A percentile compares a stretch with the other conserved stretches of the same genome.
Conservation (phyloP, 306 rosid genomes). For the Senna tora region DNA sequence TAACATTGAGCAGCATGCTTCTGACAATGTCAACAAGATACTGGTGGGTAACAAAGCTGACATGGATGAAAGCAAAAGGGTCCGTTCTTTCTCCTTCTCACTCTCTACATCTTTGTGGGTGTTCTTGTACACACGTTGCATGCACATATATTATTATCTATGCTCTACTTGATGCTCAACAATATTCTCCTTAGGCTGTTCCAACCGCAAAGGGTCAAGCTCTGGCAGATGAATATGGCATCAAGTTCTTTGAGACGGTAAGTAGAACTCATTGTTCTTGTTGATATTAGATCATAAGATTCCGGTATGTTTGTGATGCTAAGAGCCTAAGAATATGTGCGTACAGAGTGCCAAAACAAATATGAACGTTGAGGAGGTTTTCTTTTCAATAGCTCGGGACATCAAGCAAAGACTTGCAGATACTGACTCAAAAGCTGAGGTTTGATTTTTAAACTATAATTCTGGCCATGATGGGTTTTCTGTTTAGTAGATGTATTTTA, state of each 20-base stretch:
- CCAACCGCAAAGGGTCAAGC: slow-evolving; percentile 90
- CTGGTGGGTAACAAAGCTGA: slow-evolving; percentile 91
- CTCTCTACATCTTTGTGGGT: slow-evolving; percentile 16
- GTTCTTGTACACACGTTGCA: not conserved
- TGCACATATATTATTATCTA: slow-evolving; percentile 5
- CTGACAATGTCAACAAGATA: slow-evolving; percentile 90
- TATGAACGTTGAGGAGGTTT: slow-evolving; percentile 87
- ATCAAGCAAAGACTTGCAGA: slow-evolving; percentile 85
- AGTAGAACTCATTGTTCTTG: slow-evolving; percentile 39
- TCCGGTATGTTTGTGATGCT: slow-evolving; percentile 27
- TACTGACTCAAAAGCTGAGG: slow-evolving; percentile 82
- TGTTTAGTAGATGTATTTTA: not conserved
- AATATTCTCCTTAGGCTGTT: slow-evolving; percentile 62
- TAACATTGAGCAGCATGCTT: slow-evolving; percentile 89
- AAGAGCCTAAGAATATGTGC: slow-evolving; percentile 37
- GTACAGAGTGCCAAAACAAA: slow-evolving; percentile 87
- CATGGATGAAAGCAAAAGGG: slow-evolving; percentile 95
- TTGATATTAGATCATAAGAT: slow-evolving; percentile 18
- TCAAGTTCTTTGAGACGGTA: slow-evolving; percentile 86
- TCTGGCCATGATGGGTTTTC: slow-evolving; percentile 17
- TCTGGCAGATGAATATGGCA: slow-evolving; percentile 82
- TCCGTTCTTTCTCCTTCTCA: slow-evolving; percentile 35
- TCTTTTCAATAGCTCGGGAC: slow-evolving; percentile 83
- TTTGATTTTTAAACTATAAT: slow-evolving; percentile 33
- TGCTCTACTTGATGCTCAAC: slow-evolving; percentile 28